Percentiles rank a stretch among this genome's conserved stretches.
Conservation (phyloP, 768 basidiomycete species). For the Epithele typhae region DNA sequence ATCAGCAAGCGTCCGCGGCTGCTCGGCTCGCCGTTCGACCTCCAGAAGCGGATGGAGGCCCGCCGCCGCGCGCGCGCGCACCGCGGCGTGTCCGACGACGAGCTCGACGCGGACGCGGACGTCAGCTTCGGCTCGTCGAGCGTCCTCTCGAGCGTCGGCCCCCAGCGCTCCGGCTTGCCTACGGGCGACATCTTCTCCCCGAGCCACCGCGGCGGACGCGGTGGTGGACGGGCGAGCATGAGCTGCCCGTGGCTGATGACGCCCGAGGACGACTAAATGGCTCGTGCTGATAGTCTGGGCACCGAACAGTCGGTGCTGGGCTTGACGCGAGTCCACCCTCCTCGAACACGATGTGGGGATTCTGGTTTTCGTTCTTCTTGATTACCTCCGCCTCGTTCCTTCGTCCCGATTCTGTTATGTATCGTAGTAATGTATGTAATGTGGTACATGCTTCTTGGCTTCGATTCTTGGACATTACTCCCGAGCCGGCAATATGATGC, state of each 20-base stretch:
- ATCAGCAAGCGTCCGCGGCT: slow-evolving; percentile 19
- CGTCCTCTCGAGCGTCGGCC: slow-evolving; percentile 10
- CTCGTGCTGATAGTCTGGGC: too few relatives aligned
- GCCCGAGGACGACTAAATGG: slow-evolving; percentile 12
- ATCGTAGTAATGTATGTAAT: too few relatives aligned
- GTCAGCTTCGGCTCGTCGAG: slow-evolving; percentile 3
- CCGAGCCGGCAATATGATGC: too few relatives aligned
- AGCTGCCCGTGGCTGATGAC: background rate
- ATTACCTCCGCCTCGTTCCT: too few relatives aligned
- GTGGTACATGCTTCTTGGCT: too few relatives aligned
- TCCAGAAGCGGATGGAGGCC: slow-evolving; percentile 9
- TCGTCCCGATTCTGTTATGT: too few relatives aligned
- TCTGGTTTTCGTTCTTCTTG: too few relatives aligned
- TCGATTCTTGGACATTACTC: too few relatives aligned
- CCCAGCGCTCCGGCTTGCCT: slow-evolving; percentile 15
- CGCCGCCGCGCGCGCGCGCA: background rate
- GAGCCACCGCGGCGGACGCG: background rate
- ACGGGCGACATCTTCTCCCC: slow-evolving; percentile 17
- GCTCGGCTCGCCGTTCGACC: slow-evolving; percentile 20
- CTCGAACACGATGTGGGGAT: too few relatives aligned
- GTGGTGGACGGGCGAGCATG: background rate
- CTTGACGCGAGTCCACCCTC: too few relatives aligned
- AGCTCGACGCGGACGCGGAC: slow-evolving; percentile 3
- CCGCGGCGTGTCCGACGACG: background rate
- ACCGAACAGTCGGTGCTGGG: too few relatives aligned